Evolutionary conservation across 106 monocot genomes (phyloP).

Genomic region (Dendrobium nobile): DNA sequence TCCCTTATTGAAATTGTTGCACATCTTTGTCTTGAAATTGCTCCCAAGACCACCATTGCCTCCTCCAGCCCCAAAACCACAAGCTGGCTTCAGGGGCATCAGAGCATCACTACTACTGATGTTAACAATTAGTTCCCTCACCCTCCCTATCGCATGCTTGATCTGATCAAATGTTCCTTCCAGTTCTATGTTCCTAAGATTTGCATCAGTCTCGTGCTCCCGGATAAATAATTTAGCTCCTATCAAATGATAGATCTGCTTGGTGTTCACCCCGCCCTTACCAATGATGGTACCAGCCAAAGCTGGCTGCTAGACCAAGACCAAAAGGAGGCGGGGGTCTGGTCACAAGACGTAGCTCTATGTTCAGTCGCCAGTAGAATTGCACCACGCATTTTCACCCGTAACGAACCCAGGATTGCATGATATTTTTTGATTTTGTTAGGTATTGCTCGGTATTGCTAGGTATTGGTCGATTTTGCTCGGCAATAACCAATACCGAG

Average conservation of each 20-base stretch:
- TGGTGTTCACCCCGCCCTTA: slow-evolving; percentile 70
- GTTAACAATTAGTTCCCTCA: slow-evolving; percentile 57
- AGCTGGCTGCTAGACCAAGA: slow-evolving; percentile 12
- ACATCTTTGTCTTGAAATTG: slow-evolving; percentile 65
- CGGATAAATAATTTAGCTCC: slow-evolving; percentile 62
- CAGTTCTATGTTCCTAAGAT: slow-evolving; percentile 63
- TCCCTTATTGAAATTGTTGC: slow-evolving; percentile 62
- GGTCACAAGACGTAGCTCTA: too few species aligned
- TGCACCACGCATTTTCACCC: too few species aligned
- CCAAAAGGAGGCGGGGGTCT: slow-evolving; percentile 7
- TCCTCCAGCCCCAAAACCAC: neutral
- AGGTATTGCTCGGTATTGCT: too few species aligned
- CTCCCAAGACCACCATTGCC: slow-evolving; percentile 9
- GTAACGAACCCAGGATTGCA: too few species aligned
- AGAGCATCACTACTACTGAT: slow-evolving; percentile 18
- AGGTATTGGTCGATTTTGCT: too few species aligned
- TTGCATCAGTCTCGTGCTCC: slow-evolving; percentile 63
- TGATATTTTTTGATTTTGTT: too few species aligned
- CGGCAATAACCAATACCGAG: too few species aligned
- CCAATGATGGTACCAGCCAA: slow-evolving; percentile 71
- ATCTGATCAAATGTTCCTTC: slow-evolving; percentile 82
- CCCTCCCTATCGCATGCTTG: slow-evolving; percentile 51
- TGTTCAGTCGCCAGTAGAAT: too few species aligned
- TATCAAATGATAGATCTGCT: slow-evolving; percentile 61
- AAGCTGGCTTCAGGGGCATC: neutral